phyloP scores from a whole-genome alignment of 1,284 basidiomycete species.

The Caloboletus firmus region DNA sequence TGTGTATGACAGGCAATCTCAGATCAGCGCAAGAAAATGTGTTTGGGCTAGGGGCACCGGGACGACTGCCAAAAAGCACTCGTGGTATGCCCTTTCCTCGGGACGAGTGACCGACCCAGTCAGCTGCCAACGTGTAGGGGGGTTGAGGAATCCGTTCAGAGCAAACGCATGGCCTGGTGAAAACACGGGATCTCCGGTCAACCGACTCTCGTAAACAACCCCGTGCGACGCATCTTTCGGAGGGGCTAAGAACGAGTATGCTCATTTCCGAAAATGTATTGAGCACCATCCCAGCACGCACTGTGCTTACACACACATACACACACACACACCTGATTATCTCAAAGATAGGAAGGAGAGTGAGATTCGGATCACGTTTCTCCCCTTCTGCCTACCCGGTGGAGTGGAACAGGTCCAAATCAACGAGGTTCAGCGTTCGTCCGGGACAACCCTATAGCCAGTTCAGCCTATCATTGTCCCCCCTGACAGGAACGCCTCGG shows the following conservation, averaged over 20 bases:
- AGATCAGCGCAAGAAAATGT: slow-evolving; percentile 17
- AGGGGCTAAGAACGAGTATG: slow-evolving; percentile 5
- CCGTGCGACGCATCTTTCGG: slow-evolving; percentile 4
- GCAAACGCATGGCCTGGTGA: not conserved
- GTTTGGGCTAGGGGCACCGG: not conserved
- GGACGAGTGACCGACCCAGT: not conserved
- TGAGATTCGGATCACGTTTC: slow-evolving; percentile 13
- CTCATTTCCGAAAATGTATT: slow-evolving; percentile 24
- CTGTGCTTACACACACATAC: slow-evolving; percentile 7
- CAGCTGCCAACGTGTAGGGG: not conserved
- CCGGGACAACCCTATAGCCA: slow-evolving; percentile 27
- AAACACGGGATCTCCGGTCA: slow-evolving; percentile 14
- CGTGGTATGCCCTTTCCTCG: not conserved
- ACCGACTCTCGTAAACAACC: slow-evolving; percentile 13
- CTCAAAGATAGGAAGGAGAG: slow-evolving; percentile 14
- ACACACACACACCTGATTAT: slow-evolving; percentile 8
- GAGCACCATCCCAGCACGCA: not conserved
- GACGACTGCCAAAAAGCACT: not conserved
- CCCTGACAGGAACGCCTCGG: slow-evolving; percentile 34
- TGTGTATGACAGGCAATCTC: slow-evolving; percentile 15
- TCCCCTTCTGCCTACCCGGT: slow-evolving; percentile 7
- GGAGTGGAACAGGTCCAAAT: slow-evolving; percentile 13
- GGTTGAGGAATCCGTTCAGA: slow-evolving; percentile 1
- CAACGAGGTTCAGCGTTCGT: slow-evolving; percentile 10
- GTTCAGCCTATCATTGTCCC: slow-evolving; percentile 19